Percentiles rank a stretch among this genome's conserved stretches.
These are phyloP conservation scores for Macadamia integrifolia DNA, from an alignment of 164 flowering plant genomes.

Conservation along the genomic window DNA sequence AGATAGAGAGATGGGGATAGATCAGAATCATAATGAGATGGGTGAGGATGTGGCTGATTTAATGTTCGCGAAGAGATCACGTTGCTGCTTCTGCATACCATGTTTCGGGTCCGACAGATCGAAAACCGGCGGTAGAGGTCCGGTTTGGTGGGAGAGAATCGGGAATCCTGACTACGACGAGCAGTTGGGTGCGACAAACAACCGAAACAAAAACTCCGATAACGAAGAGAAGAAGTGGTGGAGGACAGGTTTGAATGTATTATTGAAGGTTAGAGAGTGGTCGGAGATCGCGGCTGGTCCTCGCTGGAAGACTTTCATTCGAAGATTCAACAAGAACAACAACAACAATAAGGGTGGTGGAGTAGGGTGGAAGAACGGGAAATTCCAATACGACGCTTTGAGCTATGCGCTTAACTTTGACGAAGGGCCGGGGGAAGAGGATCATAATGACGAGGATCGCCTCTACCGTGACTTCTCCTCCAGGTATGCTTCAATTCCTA, in stretches of 20 bases:
- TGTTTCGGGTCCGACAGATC: constrained; percentile 22
- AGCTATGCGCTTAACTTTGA: constrained; percentile 85
- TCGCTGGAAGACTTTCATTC: constrained; percentile 82
- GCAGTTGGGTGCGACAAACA: constrained; percentile 12
- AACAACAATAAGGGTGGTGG: constrained; percentile 11
- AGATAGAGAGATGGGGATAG: constrained; percentile 4
- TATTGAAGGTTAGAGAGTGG: constrained; percentile 61
- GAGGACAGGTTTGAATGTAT: constrained; percentile 14
- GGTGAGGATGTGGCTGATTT: constrained; percentile 2
- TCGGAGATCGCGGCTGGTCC: constrained; percentile 91
- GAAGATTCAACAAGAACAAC: constrained; percentile 49
- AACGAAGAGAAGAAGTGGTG: constrained; percentile 15
- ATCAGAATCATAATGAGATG: neutral
- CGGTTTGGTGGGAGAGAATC: constrained; percentile 32
- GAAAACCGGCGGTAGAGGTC: constrained; percentile 12
- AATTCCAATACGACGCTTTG: constrained; percentile 70
- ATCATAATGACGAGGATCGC: constrained; percentile 17
- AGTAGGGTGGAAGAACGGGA: constrained; percentile 17
- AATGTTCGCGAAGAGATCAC: constrained; percentile 1
- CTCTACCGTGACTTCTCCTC: constrained; percentile 43
- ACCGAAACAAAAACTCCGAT: too few relatives aligned
- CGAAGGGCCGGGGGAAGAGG: constrained; percentile 37
- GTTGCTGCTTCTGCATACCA: constrained; percentile 37
- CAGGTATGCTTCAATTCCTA: constrained; percentile 43
- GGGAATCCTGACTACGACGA: constrained; percentile 15